phyloP scores from a whole-genome alignment of 768 basidiomycete species.

The Trametes cingulata region DNA sequence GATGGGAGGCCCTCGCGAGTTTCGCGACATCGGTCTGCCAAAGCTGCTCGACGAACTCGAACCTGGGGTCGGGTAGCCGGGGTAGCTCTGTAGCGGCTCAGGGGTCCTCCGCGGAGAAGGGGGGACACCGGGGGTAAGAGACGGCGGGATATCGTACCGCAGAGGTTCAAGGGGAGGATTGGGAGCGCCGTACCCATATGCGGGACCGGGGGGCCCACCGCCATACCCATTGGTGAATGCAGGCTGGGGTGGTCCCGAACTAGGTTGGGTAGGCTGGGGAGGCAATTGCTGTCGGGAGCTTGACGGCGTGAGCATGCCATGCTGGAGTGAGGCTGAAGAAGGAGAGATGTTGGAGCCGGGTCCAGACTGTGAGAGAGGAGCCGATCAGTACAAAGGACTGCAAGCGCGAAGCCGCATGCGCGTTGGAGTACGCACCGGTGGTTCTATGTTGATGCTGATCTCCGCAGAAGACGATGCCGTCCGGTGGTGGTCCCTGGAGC shows the following conservation, averaged over 20 bases:
- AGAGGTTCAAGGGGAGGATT: background rate
- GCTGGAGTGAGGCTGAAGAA: background rate
- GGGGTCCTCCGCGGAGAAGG: slow-evolving; percentile 11
- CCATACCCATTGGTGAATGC: slow-evolving; percentile 12
- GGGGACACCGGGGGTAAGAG: background rate
- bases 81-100: slow-evolving; percentile 6
- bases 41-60: slow-evolving; percentile 7
- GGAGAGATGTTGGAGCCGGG: slow-evolving; percentile 25
- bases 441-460: slow-evolving; percentile 24
- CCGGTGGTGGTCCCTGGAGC: slow-evolving; percentile 4
- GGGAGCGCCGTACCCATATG: background rate
- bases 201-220: background rate
- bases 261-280: slow-evolving; percentile 7
- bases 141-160: slow-evolving; percentile 8
- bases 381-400: background rate
- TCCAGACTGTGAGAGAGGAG: slow-evolving; percentile 20
- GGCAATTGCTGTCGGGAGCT: slow-evolving; percentile 9
- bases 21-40: background rate
- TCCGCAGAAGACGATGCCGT: slow-evolving; percentile 17
- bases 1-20: background rate
- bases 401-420: background rate
- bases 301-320: slow-evolving; percentile 27
- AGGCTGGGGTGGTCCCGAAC: slow-evolving; percentile 7
- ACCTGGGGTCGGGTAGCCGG: slow-evolving; percentile 9
- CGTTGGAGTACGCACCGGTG: slow-evolving; percentile 25